phyloP scores from a whole-genome alignment of 257 asterid species.

The Solanum ahanhuiri region DNA sequence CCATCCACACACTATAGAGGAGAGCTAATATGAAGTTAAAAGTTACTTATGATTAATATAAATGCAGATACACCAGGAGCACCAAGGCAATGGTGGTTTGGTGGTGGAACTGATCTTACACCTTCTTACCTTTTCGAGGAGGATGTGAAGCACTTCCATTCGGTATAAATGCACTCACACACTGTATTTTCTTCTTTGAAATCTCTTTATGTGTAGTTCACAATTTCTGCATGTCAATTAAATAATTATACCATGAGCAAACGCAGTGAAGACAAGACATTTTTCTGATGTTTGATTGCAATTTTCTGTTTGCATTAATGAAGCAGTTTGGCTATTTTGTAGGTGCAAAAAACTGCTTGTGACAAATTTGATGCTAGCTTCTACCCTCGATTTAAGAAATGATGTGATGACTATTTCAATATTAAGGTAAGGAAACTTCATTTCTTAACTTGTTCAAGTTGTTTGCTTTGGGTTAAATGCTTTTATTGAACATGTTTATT shows the following conservation, averaged over 20 bases:
- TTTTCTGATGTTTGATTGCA: background rate
- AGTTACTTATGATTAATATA: conserved; percentile 8
- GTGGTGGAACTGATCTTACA: conserved; percentile 95
- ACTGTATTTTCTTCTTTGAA: background rate
- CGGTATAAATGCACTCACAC: conserved; percentile 30
- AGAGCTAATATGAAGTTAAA: background rate
- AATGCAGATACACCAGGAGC: conserved; percentile 84
- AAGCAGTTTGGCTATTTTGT: conserved; percentile 2
- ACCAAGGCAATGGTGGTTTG: conserved; percentile 97
- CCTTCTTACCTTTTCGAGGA: conserved; percentile 93
- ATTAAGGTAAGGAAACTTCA: conserved; percentile 45
- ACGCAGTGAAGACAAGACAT: background rate
- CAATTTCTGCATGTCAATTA: background rate
- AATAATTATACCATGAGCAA: background rate
- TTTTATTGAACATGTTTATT: background rate
- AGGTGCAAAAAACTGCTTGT: conserved; percentile 83
- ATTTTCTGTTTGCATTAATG: background rate
- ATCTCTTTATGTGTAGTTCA: background rate
- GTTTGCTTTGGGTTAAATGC: background rate
- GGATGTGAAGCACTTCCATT: conserved; percentile 89
- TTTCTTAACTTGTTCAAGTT: background rate
- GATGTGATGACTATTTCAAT: conserved; percentile 95
- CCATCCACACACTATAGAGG: background rate
- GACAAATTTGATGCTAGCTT: conserved; percentile 74
- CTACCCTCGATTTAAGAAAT: conserved; percentile 93